Percentiles rank a stretch among this genome's conserved stretches.
These are phyloP conservation scores for Dioszegia hungarica DNA, from an alignment of 768 basidiomycete species.

Conservation along the genomic window DNA sequence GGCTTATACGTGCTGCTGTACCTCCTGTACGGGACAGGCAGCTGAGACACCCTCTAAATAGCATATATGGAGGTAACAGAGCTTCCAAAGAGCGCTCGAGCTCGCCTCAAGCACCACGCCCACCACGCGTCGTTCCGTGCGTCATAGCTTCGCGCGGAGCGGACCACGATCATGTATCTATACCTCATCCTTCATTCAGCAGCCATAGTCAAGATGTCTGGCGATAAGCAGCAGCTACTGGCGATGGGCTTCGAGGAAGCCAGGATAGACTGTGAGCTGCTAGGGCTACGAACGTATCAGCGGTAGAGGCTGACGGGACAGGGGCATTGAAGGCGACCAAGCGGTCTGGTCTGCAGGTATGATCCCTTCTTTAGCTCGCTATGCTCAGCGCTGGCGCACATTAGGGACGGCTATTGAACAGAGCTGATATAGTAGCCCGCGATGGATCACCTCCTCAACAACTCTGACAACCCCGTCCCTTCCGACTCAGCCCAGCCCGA, in stretches of 20 bases:
- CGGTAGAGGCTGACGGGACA: conserved; percentile 44
- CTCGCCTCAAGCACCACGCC: too few species aligned
- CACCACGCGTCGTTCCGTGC: too few species aligned
- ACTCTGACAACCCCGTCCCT: conserved; percentile 71
- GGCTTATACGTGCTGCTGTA: too few species aligned
- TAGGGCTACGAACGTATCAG: not conserved
- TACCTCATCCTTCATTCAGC: not conserved
- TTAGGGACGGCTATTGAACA: too few species aligned
- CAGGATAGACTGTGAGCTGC: conserved; percentile 73
- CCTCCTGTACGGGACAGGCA: too few species aligned
- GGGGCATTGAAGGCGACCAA: conserved; percentile 85
- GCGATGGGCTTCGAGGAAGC: conserved; percentile 81
- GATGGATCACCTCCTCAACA: conserved; percentile 81
- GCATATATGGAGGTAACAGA: too few species aligned
- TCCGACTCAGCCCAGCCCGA: conserved; percentile 44
- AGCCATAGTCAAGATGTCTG: conserved; percentile 19
- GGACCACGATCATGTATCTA: not conserved
- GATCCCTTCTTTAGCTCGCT: conserved; percentile 54
- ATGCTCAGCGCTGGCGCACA: too few species aligned
- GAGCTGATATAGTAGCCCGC: conserved; percentile 34
- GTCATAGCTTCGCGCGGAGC: too few species aligned
- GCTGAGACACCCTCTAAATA: too few species aligned
- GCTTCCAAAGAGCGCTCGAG: too few species aligned
- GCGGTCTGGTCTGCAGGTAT: conserved; percentile 69
- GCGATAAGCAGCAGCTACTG: conserved; percentile 54